Base-by-base conservation (phyloP, 495 filamentous ascomycete genomes). In the Apiosordaria backusii region DNA sequence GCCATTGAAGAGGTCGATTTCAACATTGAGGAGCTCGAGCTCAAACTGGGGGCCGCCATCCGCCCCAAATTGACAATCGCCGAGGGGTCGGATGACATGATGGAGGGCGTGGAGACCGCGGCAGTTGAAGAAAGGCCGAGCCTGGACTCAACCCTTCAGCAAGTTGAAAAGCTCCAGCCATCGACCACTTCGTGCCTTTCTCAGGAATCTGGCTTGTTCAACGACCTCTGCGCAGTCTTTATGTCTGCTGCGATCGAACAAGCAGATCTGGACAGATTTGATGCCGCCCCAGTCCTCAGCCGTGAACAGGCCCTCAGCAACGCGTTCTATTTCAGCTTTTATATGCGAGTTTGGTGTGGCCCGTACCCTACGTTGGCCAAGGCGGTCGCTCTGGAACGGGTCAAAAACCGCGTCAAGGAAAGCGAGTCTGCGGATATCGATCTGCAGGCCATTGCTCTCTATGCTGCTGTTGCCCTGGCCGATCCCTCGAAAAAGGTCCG, bases 361-460 rank as follows among this genome's bases (percentile, higher is more conserved):
- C 81, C 83, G 16, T 87, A 87, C 67, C 89, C 92, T 26, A 85
- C 83, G 19, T 76, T 88, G 52, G 88, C 87, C 16, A 85, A 89
- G 67, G 81, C 82, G 25, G 83, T 87, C 21, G 92, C 93, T 4
- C 75, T 97, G 60, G 85, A 84, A 45, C 79, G 82, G 59, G 81
- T 87, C 24, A 85, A 83, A 21, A 74, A 77, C 5, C 76, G 83
- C 22, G 69, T 96, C 22, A 80, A 80, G 58, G 81, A 81, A 13
- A 70, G 71, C 6, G 75, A 82, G 26, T 82, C 76, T 45, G 68
- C 76, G 24, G 76, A 76, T n/a, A 65, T 88, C 58, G 93, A 96
- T 72, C 81, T 88, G 50, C 93, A 97, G 71, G 86, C 87, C 3
- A 70, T 96, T 21, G 67, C 97, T 26, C 93, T 93, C 16, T 96